Percentiles rank a stretch among this genome's conserved stretches.
These are phyloP conservation scores for Aureobasidium subglaciale DNA, from an alignment of 2,329 filamentous ascomycete genomes.

Conservation along the genomic window DNA sequence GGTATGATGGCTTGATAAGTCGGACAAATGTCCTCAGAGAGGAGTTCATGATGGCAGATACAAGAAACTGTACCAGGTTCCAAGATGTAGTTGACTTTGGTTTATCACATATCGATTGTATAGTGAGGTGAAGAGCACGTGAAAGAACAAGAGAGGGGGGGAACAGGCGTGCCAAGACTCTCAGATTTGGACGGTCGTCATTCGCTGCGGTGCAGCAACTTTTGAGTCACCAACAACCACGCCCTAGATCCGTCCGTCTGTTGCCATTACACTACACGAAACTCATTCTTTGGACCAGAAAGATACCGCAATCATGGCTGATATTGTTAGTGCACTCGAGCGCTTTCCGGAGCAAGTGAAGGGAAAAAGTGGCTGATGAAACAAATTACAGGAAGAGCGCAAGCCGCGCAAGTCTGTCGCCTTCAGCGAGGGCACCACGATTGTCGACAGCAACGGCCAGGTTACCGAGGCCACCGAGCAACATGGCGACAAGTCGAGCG, in stretches of 20 bases:
- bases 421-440: constrained; percentile 79
- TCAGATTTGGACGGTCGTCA: constrained; percentile 8
- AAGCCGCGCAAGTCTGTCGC: constrained; percentile 89
- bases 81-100: too few species aligned
- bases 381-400: constrained; percentile 44
- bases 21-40: not conserved
- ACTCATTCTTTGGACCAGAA: not conserved
- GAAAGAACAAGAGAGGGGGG: too few species aligned
- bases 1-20: not conserved
- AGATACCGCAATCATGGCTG: constrained; percentile 46
- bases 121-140: too few species aligned
- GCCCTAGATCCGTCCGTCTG: not conserved
- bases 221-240: constrained; percentile 5
- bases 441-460: constrained; percentile 84
- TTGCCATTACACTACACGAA: not conserved
- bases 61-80: not conserved
- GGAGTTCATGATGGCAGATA: not conserved
- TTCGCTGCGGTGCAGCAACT: constrained; percentile 6
- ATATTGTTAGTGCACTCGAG: constrained; percentile 28
- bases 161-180: constrained; percentile 5
- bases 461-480: constrained; percentile 68
- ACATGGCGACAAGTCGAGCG: constrained; percentile 67
- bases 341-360: not conserved
- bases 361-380: constrained; percentile 14
- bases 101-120: too few species aligned